Conservation (phyloP, 1,284 basidiomycete genomes). For the Athelia sp. region DNA sequence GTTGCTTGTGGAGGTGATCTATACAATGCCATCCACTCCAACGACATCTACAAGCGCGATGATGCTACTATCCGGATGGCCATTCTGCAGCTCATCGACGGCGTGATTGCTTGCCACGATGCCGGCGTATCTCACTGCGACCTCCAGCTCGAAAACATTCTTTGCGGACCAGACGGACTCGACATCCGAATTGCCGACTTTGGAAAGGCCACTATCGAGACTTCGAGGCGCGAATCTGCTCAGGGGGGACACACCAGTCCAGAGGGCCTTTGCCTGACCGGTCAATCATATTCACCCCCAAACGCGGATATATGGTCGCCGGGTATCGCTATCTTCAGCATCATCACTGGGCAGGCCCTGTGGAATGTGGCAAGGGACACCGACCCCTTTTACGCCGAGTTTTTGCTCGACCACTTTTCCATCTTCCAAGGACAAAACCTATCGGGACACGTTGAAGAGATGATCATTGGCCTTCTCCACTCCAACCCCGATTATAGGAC, state of each 20-base stretch:
- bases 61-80: slow-evolving; percentile 55
- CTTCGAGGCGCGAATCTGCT: slow-evolving; percentile 71
- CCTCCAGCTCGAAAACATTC: slow-evolving; percentile 86
- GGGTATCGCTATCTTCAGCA: slow-evolving; percentile 80
- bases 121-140: slow-evolving; percentile 82
- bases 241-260: slow-evolving; percentile 77
- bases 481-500: too few species aligned
- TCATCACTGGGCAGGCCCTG: slow-evolving; percentile 86
- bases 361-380: slow-evolving; percentile 75
- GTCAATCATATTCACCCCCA: slow-evolving; percentile 66
- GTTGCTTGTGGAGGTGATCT: slow-evolving; percentile 58
- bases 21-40: slow-evolving; percentile 43
- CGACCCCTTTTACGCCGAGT: slow-evolving; percentile 74
- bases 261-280: too few species aligned
- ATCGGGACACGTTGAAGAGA: too few species aligned
- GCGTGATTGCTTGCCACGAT: slow-evolving; percentile 66
- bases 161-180: slow-evolving; percentile 56
- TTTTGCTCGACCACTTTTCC: too few species aligned
- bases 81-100: slow-evolving; percentile 76
- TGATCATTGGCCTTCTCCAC: too few species aligned
- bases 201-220: slow-evolving; percentile 73
- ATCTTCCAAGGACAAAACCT: too few species aligned
- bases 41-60: slow-evolving; percentile 39
- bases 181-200: slow-evolving; percentile 77
- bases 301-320: slow-evolving; percentile 92